Conservation (phyloP, 2,329 filamentous ascomycete species). For the Diaporthe velutina region DNA sequence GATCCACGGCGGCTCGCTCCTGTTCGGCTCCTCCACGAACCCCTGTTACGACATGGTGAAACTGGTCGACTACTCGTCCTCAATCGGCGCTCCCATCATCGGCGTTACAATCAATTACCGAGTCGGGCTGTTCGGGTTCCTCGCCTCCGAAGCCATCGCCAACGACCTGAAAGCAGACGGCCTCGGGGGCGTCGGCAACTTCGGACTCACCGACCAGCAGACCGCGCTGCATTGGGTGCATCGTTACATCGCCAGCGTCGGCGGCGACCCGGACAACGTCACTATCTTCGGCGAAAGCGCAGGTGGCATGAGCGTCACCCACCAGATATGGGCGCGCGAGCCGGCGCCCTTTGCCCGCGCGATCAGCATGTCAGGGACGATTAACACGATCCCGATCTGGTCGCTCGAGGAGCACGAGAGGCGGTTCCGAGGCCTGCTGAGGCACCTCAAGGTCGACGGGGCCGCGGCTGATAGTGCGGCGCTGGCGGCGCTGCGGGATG, state of each 20-base stretch:
- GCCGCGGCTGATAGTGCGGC: neutral
- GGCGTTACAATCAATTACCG: slow-evolving; percentile 76
- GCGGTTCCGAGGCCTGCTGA: neutral
- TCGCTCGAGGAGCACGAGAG: slow-evolving; percentile 24
- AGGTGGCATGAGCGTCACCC: slow-evolving; percentile 67
- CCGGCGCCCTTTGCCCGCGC: slow-evolving; percentile 9
- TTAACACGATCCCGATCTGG: slow-evolving; percentile 17
- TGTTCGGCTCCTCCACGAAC: neutral
- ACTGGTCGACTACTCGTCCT: slow-evolving; percentile 11
- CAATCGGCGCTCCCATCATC: slow-evolving; percentile 57
- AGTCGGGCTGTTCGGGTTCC: slow-evolving; percentile 72
- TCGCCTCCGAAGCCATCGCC: slow-evolving; percentile 62
- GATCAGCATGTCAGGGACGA: neutral
- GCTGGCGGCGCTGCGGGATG: neutral
- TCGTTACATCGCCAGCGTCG: slow-evolving; percentile 64
- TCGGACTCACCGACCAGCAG: slow-evolving; percentile 72
- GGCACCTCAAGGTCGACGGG: slow-evolving; percentile 5
- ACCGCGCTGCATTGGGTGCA: slow-evolving; percentile 73
- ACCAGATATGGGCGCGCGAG: slow-evolving; percentile 1
- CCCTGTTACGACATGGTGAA: neutral
- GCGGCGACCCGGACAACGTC: slow-evolving; percentile 68
- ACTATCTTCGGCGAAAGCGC: slow-evolving; percentile 75
- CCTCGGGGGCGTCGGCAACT: slow-evolving; percentile 62
- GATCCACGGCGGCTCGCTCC: slow-evolving; percentile 26
- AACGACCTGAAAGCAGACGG: slow-evolving; percentile 2